These are phyloP conservation scores for Nitzschia palea DNA, from an alignment of 108 stramenopile species.

Conservation along the genomic window DNA sequence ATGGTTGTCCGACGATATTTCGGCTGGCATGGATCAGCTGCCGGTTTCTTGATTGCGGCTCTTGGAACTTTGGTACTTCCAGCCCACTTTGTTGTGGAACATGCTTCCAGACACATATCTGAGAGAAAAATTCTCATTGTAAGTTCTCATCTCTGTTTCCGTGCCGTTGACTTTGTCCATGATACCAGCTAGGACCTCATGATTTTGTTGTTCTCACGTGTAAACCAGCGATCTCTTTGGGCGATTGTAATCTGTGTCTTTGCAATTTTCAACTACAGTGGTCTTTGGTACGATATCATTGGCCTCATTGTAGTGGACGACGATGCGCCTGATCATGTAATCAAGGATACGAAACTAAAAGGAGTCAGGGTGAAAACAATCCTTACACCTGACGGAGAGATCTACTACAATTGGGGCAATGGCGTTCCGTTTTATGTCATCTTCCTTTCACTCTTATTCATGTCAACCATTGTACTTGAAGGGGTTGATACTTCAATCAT, in stretches of 20 bases:
- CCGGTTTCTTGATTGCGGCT: conserved; percentile 62
- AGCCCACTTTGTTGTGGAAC: conserved; percentile 72
- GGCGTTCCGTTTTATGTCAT: conserved; percentile 49
- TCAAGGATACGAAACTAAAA: conserved; percentile 11
- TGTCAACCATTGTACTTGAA: conserved; percentile 63
- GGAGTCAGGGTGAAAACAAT: conserved; percentile 6
- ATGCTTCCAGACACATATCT: conserved; percentile 45
- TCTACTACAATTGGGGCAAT: conserved; percentile 55
- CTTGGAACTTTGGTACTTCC: conserved; percentile 68
- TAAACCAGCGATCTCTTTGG: conserved; percentile 36
- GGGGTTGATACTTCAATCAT: conserved; percentile 70
- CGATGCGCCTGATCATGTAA: not conserved
- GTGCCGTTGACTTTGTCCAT: not conserved
- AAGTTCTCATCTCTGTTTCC: no score
- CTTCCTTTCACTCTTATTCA: conserved; percentile 52
- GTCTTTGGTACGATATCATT: conserved; percentile 23
- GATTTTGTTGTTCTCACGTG: not conserved
- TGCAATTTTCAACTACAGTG: conserved; percentile 53
- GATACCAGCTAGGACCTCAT: not conserved
- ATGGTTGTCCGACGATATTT: conserved; percentile 70
- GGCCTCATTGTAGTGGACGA: conserved; percentile 4
- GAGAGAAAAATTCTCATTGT: conserved; percentile 58
- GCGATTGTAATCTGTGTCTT: conserved; percentile 43
- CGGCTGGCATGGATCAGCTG: conserved; percentile 51
- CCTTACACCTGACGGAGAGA: conserved; percentile 11